phyloP scores from a whole-genome alignment of 345 rosid genomes.

The Citrus medica region DNA sequence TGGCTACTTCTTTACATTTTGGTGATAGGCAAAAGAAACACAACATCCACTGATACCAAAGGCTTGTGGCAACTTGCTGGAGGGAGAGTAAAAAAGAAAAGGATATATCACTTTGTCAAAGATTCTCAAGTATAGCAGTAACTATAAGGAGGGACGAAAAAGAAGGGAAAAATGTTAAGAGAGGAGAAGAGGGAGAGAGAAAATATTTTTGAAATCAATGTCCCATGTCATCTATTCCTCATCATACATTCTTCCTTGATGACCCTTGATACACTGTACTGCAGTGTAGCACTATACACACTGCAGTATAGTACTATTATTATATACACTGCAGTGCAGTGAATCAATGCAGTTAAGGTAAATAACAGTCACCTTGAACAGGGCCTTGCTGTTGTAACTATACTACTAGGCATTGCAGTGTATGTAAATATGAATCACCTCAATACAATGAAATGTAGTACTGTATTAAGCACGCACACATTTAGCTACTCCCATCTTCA shows the following conservation, averaged over 20 bases:
- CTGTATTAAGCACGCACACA: neutral
- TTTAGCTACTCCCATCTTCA: neutral
- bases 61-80: neutral
- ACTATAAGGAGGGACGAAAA: neutral
- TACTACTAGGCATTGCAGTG: neutral
- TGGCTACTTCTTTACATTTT: neutral
- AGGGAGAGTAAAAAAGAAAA: neutral
- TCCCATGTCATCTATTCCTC: neutral
- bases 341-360: neutral
- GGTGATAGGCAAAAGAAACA: neutral
- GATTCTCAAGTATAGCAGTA: neutral
- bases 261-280: neutral
- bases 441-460: neutral
- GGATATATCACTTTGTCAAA: neutral
- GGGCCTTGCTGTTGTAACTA: neutral
- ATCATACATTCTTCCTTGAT: neutral
- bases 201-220: neutral
- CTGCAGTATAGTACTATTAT: neutral
- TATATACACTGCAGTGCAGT: neutral
- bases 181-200: neutral
- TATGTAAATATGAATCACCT: neutral
- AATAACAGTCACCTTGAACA: neutral
- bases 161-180: neutral
- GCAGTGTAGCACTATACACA: neutral
- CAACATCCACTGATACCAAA: neutral